Percentiles rank a stretch among this genome's conserved stretches.
phyloP scores from a whole-genome alignment of 2,329 filamentous ascomycete genomes.

The Sordariomycetes sp. region DNA sequence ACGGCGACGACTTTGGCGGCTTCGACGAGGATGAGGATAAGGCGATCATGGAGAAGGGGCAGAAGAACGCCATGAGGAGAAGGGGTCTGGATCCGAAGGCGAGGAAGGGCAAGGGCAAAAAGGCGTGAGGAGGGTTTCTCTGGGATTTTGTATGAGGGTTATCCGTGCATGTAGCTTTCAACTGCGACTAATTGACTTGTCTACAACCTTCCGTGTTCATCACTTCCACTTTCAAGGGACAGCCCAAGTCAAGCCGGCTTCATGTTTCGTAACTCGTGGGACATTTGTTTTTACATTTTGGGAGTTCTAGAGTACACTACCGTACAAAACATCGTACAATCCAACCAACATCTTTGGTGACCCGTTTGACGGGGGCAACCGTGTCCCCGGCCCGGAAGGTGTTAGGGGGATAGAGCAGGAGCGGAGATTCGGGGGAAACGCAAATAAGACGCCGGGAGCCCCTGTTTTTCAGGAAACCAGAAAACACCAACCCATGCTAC shows the following conservation, averaged over 20 bases:
- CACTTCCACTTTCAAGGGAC: not conserved
- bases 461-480: not conserved
- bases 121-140: constrained; percentile 1
- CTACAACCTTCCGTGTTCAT: no score
- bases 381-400: not conserved
- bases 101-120: constrained; percentile 16
- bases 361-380: not conserved
- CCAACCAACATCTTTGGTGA: not conserved
- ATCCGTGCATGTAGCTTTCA: constrained; percentile 7
- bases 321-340: not conserved
- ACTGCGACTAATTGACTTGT: constrained; percentile 3
- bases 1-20: constrained; percentile 49
- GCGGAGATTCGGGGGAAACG: constrained; percentile 3
- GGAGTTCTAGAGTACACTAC: not conserved
- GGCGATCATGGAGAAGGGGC: constrained; percentile 62
- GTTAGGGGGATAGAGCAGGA: not conserved
- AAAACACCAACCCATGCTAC: constrained; percentile 5
- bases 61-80: constrained; percentile 61
- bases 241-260: not conserved
- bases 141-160: not conserved
- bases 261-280: not conserved
- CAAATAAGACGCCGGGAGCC: not conserved
- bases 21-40: constrained; percentile 67
- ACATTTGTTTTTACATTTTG: not conserved
- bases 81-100: constrained; percentile 61